Conservation (phyloP, 371 early-diverging fungal genomes). For the Mortierella sp. region DNA sequence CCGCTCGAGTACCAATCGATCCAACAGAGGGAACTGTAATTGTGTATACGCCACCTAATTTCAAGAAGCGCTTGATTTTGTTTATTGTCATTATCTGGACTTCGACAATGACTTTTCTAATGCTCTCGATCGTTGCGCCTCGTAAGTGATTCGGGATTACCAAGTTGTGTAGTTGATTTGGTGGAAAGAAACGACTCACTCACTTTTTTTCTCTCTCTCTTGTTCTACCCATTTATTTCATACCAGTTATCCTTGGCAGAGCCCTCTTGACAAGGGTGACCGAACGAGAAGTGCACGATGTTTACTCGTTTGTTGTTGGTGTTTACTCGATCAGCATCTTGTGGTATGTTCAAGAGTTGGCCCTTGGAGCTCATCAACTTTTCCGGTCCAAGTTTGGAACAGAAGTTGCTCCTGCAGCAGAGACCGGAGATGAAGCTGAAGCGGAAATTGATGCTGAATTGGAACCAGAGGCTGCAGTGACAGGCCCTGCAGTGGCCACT, state of each 20-base stretch:
- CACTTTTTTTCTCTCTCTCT: neutral
- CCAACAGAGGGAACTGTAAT: conserved; percentile 59
- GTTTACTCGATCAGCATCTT: conserved; percentile 33
- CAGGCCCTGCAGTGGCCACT: neutral
- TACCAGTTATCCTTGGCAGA: conserved; percentile 60
- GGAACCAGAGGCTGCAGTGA: neutral
- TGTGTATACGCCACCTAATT: conserved; percentile 76
- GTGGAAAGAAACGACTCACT: neutral
- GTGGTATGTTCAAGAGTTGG: conserved; percentile 28
- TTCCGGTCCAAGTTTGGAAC: neutral
- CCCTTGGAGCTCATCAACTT: conserved; percentile 4
- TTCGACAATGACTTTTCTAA: conserved; percentile 53
- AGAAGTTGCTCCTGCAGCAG: neutral
- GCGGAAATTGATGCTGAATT: neutral
- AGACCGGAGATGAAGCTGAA: neutral
- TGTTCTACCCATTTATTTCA: neutral
- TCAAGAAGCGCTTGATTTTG: conserved; percentile 54
- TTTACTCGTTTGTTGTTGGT: conserved; percentile 64
- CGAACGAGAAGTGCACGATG: conserved; percentile 60
- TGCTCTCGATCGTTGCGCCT: conserved; percentile 54
- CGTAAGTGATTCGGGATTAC: conserved; percentile 49
- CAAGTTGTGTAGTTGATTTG: too few relatives aligned
- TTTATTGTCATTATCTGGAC: conserved; percentile 68
- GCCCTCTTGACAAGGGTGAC: conserved; percentile 47
- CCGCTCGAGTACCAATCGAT: conserved; percentile 46